Conservation (phyloP, 306 rosid genomes). For the Trifolium pratense region DNA sequence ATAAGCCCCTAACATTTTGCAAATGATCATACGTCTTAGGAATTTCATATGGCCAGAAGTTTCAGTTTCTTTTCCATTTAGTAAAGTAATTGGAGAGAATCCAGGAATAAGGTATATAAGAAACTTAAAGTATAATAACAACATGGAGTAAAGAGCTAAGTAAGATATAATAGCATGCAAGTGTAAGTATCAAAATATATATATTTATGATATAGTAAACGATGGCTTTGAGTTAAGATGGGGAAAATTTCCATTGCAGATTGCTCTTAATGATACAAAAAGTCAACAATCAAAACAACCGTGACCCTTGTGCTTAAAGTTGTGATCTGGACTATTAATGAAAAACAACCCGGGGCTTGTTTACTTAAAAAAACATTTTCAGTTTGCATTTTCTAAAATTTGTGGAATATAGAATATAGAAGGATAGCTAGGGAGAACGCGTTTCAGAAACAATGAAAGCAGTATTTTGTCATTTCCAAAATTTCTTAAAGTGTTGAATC, state of each 20-base stretch:
- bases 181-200: constrained; percentile 20
- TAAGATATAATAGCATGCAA: constrained; percentile 15
- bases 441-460: background rate
- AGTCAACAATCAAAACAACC: background rate
- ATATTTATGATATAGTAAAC: constrained; percentile 8
- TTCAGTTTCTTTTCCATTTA: constrained; percentile 27
- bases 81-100: constrained; percentile 29
- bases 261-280: constrained; percentile 6
- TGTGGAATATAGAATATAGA: background rate
- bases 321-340: background rate
- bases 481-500: background rate
- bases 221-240: constrained; percentile 20
- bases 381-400: background rate
- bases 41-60: constrained; percentile 29
- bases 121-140: constrained; percentile 17
- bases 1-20: constrained; percentile 72
- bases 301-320: background rate
- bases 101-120: constrained; percentile 5
- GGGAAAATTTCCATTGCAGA: background rate
- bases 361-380: background rate
- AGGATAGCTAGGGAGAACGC: background rate
- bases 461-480: background rate
- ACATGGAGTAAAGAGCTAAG: background rate
- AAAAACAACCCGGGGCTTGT: background rate
- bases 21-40: constrained; percentile 19